Evolutionary conservation across 495 filamentous ascomycete genomes (phyloP).

Genomic region (Penicillium chermesinum): DNA sequence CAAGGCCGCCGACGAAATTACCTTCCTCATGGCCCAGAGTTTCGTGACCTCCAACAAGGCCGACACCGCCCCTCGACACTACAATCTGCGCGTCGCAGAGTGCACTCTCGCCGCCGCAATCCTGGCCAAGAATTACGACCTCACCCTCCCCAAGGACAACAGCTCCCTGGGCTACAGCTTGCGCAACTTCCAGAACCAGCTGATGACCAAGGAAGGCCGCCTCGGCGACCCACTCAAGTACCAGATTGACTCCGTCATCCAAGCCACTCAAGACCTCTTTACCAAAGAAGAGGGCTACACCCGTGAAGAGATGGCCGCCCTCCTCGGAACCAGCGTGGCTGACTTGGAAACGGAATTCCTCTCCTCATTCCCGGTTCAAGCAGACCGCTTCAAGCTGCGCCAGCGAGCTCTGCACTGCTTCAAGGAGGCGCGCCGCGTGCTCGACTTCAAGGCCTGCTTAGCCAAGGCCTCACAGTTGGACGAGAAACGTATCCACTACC

Average conservation of each 20-base stretch:
- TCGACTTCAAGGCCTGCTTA: constrained; percentile 73
- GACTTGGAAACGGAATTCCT: constrained; percentile 72
- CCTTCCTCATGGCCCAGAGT: constrained; percentile 89
- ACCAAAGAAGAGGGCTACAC: constrained; percentile 79
- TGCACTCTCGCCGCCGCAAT: constrained; percentile 82
- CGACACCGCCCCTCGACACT: constrained; percentile 84
- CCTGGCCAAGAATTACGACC: constrained; percentile 54
- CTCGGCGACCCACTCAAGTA: constrained; percentile 50
- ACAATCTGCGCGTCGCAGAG: constrained; percentile 95
- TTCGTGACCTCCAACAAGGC: constrained; percentile 94
- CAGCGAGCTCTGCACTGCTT: constrained; percentile 88
- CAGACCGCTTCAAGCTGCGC: constrained; percentile 80
- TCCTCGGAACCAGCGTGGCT: constrained; percentile 61
- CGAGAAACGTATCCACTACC: constrained; percentile 55
- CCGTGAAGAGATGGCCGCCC: constrained; percentile 73
- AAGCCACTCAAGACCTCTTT: constrained; percentile 58
- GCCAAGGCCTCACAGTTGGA: constrained; percentile 46
- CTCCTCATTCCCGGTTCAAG: constrained; percentile 79
- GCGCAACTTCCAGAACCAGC: constrained; percentile 76
- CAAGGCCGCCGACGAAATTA: constrained; percentile 71
- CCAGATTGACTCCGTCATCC: constrained; percentile 65
- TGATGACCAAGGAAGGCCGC: constrained; percentile 62
- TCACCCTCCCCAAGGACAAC: constrained; percentile 71
- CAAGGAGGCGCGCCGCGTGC: constrained; percentile 79
- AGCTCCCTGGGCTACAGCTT: constrained; percentile 80